phyloP scores from a whole-genome alignment of 768 basidiomycete genomes.

The Guyanaporus albipodus region DNA sequence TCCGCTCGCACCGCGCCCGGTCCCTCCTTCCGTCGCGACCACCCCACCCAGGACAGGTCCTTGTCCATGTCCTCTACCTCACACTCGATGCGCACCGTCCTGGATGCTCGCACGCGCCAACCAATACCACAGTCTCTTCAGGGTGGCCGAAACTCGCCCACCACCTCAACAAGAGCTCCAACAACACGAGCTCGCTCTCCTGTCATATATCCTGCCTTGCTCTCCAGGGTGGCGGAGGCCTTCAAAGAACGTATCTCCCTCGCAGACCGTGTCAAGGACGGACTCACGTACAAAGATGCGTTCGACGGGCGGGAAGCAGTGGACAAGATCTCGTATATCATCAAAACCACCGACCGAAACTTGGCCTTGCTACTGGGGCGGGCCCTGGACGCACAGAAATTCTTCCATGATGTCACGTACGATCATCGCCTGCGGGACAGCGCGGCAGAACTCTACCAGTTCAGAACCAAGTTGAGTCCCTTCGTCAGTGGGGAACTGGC shows the following conservation, averaged over 20 bases:
- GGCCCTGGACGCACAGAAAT: conserved; percentile 96
- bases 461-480: conserved; percentile 78
- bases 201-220: conserved; percentile 90
- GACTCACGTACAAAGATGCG: conserved; percentile 91
- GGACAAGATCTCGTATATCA: conserved; percentile 95
- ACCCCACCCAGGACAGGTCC: conserved; percentile 61
- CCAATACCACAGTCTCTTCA: conserved; percentile 34
- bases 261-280: conserved; percentile 86
- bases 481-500: conserved; percentile 76
- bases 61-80: conserved; percentile 73
- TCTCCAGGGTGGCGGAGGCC: conserved; percentile 91
- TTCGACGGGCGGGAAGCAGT: conserved; percentile 98
- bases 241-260: conserved; percentile 80
- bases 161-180: conserved; percentile 33
- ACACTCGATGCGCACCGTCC: conserved; percentile 43
- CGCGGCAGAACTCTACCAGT: conserved; percentile 87
- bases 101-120: conserved; percentile 37
- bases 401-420: conserved; percentile 99
- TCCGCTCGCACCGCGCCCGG: conserved; percentile 60
- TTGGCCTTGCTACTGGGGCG: conserved; percentile 92
- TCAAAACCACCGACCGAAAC: conserved; percentile 97
- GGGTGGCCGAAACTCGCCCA: conserved; percentile 37
- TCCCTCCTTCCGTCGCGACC: conserved; percentile 52
- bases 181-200: conserved; percentile 52
- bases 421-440: conserved; percentile 94